Conservation (phyloP, 2,329 filamentous ascomycete species). For the Tothia fuscella region DNA sequence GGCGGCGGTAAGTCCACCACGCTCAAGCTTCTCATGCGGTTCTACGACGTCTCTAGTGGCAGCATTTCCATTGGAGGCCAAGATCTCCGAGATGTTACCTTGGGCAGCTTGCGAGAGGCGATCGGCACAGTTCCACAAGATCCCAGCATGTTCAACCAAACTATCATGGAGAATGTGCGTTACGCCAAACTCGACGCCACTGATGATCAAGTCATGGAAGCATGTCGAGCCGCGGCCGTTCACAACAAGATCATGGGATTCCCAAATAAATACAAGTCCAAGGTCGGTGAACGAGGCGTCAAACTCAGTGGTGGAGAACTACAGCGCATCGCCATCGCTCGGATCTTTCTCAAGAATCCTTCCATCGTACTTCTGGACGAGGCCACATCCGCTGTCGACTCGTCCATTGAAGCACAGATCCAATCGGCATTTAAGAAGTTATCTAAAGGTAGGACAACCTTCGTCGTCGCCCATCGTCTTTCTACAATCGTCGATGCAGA, state of each 20-base stretch:
- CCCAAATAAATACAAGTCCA: constrained; percentile 30
- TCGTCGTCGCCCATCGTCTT: constrained; percentile 64
- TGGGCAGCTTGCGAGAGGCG: constrained; percentile 44
- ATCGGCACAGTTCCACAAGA: constrained; percentile 56
- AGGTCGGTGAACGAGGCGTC: constrained; percentile 29
- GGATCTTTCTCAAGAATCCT: constrained; percentile 66
- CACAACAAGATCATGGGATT: constrained; percentile 53
- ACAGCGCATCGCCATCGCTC: constrained; percentile 55
- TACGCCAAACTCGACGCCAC: constrained; percentile 52
- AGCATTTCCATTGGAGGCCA: constrained; percentile 46
- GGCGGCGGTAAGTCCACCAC: constrained; percentile 53
- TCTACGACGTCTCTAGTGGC: constrained; percentile 46
- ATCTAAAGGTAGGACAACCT: constrained; percentile 51
- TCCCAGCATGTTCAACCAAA: constrained; percentile 51
- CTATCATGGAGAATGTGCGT: constrained; percentile 51
- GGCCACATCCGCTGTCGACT: constrained; percentile 77
- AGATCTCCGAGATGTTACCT: constrained; percentile 46
- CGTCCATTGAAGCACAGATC: constrained; percentile 54
- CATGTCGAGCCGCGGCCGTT: constrained; percentile 49
- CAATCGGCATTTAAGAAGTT: constrained; percentile 48
- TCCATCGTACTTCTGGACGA: constrained; percentile 80
- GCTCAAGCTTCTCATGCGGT: constrained; percentile 47
- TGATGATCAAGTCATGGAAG: constrained; percentile 47
- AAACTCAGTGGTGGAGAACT: constrained; percentile 52
- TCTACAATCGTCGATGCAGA: constrained; percentile 80